phyloP scores from a whole-genome alignment of 148 eudicot genomes.

The Chenopodium album region DNA sequence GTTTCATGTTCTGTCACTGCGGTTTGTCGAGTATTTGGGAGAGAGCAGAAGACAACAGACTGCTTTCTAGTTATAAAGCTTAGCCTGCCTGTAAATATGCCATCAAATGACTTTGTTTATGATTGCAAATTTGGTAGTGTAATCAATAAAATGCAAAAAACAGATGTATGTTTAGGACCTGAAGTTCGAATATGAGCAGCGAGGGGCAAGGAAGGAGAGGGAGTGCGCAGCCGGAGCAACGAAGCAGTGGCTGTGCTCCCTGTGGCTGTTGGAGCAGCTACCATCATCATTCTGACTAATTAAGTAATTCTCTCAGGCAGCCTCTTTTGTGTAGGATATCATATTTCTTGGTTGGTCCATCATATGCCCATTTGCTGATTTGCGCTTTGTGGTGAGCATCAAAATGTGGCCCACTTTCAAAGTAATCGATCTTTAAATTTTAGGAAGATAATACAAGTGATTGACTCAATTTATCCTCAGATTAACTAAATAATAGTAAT shows the following conservation, averaged over 20 bases:
- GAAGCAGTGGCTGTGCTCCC: not conserved
- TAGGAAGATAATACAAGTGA: not conserved
- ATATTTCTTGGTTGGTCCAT: not conserved
- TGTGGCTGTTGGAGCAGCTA: slow-evolving; percentile 6
- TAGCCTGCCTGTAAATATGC: slow-evolving; percentile 16
- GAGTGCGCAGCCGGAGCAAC: not conserved
- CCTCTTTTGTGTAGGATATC: not conserved
- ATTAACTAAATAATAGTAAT: too few species aligned
- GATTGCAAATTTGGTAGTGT: not conserved
- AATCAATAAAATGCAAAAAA: not conserved
- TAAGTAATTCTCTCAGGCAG: not conserved
- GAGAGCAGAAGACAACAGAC: slow-evolving; percentile 15
- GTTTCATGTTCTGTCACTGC: not conserved
- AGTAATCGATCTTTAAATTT: not conserved
- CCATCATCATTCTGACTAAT: not conserved
- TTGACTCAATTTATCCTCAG: not conserved
- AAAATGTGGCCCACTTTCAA: slow-evolving; percentile 18
- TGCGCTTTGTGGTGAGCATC: slow-evolving; percentile 21
- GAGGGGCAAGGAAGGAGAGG: not conserved
- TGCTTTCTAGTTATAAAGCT: slow-evolving; percentile 12
- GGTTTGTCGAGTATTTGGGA: not conserved
- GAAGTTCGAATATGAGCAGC: slow-evolving; percentile 9
- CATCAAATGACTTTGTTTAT: not conserved
- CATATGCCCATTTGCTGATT: not conserved
- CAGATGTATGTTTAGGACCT: slow-evolving; percentile 9